Base-by-base conservation (phyloP, 306 rosid genomes). In the Myrica gale region DNA sequence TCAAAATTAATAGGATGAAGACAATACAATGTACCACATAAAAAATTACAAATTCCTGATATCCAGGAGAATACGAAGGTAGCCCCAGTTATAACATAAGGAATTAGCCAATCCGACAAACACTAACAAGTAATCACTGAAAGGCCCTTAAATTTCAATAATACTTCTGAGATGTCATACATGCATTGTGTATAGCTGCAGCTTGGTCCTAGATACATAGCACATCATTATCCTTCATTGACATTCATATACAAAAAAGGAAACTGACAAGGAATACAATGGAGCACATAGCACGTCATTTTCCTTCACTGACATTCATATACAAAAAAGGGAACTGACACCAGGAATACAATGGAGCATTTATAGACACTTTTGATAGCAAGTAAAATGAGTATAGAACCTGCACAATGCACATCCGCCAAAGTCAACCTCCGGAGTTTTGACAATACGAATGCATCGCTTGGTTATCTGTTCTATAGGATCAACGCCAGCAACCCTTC, bases 391-490 rank as follows among this genome's bases (percentile, higher is more conserved):
- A 39, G 61, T 53, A 61, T 71, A 11, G 50, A 58, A 93, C 98
- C 94, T 84, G 89, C 98, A 93, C 6, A 93, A 51, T 46, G 83
- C 74, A 75, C 98, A 93, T 79, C 97, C 94, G 48, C 88, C 93
- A 26, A 87, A 57, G 7, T 86, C 92, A 68, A 79, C 81, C 79
- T 91, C 92, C 6, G 77, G 83, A 84, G 79, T 75, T 73, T 83
- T 89, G 82, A 92, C 90, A 79, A 96, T 87, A 39, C 97, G 97
- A 74, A 89, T 87, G 83, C 99, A 92, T 78, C 99, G 89, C 39
- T 77, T 83, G 73, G 84, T 85, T 80, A 91, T 89, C 82, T 93
- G 89, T 61, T 87, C 84, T 42, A 89, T 76, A 54, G 97, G 85
- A 84, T 93, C 98, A 74, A 89, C 72, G 57, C 90, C 93, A 12